Conservation (phyloP, 2,329 filamentous ascomycete genomes). For the Aspergillus candidus region DNA sequence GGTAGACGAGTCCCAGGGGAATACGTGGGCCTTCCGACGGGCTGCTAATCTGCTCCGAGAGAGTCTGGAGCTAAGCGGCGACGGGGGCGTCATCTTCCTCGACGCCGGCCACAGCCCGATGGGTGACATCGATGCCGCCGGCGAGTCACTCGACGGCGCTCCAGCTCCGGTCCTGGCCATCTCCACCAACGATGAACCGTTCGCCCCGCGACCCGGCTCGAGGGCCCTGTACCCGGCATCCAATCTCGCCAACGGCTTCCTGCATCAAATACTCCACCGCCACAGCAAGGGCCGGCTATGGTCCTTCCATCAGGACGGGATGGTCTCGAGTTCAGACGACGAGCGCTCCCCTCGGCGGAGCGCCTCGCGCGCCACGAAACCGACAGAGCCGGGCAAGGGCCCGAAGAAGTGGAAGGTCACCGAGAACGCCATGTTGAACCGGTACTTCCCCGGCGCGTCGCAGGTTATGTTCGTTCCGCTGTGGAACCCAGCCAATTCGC, state of each 20-base stretch:
- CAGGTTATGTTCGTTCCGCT: conserved; percentile 48
- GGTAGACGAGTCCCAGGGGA: conserved; percentile 31
- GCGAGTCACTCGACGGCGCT: conserved; percentile 25
- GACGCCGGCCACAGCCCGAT: conserved; percentile 26
- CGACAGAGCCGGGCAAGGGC: conserved; percentile 16
- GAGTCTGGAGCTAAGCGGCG: conserved; percentile 40
- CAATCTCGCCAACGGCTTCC: conserved; percentile 27
- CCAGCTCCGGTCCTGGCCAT: conserved; percentile 30
- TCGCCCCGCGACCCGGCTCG: conserved; percentile 27
- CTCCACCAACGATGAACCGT: conserved; percentile 33
- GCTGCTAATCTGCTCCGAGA: conserved; percentile 46
- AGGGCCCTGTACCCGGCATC: conserved; percentile 23
- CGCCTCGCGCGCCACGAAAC: conserved; percentile 7
- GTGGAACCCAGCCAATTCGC: conserved; percentile 45
- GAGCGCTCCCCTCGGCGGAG: conserved; percentile 23
- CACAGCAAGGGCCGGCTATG: conserved; percentile 45
- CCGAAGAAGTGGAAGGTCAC: conserved; percentile 27
- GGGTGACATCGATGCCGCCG: conserved; percentile 23
- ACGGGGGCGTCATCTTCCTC: conserved; percentile 43
- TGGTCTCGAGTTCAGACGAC: conserved; percentile 42
- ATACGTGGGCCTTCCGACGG: conserved; percentile 41
- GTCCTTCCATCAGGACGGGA: conserved; percentile 42
- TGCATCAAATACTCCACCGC: conserved; percentile 35
- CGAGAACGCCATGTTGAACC: conserved; percentile 36
- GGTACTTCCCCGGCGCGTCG: conserved; percentile 43